Percentiles rank a stretch among this genome's conserved stretches.
phyloP scores from a whole-genome alignment of 2,329 filamentous ascomycete genomes.

The Beauveria australis region DNA sequence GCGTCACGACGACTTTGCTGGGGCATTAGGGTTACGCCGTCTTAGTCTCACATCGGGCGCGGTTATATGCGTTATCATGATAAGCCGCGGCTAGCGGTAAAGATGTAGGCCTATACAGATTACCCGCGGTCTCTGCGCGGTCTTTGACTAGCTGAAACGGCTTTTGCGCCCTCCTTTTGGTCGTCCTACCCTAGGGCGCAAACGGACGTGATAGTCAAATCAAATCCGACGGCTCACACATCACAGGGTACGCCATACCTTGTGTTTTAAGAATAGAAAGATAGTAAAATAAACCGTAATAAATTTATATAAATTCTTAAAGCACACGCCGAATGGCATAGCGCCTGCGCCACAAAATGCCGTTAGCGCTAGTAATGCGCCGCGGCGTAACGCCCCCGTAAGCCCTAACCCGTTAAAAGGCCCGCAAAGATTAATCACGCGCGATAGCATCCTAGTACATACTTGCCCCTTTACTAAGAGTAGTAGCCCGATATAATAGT shows the following conservation, averaged over 20 bases:
- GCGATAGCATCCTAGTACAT: neutral
- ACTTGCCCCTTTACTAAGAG: neutral
- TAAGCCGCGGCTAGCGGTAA: no score
- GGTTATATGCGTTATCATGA: no score
- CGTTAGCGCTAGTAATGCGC: neutral
- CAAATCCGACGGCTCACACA: no score
- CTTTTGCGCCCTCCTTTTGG: no score
- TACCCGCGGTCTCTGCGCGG: no score
- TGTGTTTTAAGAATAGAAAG: neutral
- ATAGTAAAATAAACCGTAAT: neutral
- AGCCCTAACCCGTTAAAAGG: neutral
- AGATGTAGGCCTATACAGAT: no score
- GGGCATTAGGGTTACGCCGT: no score
- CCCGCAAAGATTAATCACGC: neutral
- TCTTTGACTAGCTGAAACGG: no score
- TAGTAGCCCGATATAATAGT: neutral
- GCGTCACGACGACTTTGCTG: no score
- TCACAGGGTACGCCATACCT: neutral
- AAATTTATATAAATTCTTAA: neutral
- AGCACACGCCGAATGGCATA: neutral
- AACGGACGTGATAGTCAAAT: no score
- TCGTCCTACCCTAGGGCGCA: no score
- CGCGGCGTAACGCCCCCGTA: neutral
- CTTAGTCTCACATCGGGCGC: no score
- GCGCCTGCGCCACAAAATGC: neutral